Base-by-base conservation (phyloP, 148 eudicot genomes). In the Rhododendron henanense region DNA sequence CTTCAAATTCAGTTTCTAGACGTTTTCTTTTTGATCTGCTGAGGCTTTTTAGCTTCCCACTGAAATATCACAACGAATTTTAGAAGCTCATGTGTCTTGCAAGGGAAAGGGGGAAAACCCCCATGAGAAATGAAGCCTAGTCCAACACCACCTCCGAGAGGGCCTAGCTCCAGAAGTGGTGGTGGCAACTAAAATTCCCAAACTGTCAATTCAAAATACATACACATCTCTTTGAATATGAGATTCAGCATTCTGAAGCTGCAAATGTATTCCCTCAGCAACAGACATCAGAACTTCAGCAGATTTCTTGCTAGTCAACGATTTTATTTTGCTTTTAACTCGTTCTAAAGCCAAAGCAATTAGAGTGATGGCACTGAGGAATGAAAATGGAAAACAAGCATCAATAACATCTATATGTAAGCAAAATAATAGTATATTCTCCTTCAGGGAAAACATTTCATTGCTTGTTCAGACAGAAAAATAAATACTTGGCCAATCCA, bases 181-280 rank as follows among this genome's bases (percentile, higher is more conserved):
- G 74, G 16, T 67, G 74, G 74, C 74, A 28, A 25, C 47, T 51
- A 67, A 59, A 47, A 81, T 28, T 69, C 5, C 14, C 59, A 84
- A 81, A 74, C 53, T 79, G 2, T 81, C 10, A 84, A 79, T 83
- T n/a, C 23, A 83, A 37, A 63, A 85, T 85, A 92, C 98, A 45
- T 89, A 94, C 97, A 93, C 84, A 84, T 95, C 98, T 79, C 84
- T 87, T 93, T 93, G 93, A 84, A 97, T 92, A 90, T 90, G 95
- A 85, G 94, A 91, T 88, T 95, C 96, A 83, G 92, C 95, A 90
- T 87, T 88, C 85, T 89, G 93, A 84, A 95, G 89, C 85, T 90
- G 94, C 45, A 81, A 87, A 78, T 90, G 90, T 84, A 95, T 91
- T 87, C 92, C 93, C 93, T 91, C 91, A 45, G 97, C 90, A 78